A percentile compares a stretch with the other conserved stretches of the same genome.
Evolutionary conservation across 495 filamentous ascomycete genomes (phyloP).

Genomic region (Neurospora cerealis): DNA sequence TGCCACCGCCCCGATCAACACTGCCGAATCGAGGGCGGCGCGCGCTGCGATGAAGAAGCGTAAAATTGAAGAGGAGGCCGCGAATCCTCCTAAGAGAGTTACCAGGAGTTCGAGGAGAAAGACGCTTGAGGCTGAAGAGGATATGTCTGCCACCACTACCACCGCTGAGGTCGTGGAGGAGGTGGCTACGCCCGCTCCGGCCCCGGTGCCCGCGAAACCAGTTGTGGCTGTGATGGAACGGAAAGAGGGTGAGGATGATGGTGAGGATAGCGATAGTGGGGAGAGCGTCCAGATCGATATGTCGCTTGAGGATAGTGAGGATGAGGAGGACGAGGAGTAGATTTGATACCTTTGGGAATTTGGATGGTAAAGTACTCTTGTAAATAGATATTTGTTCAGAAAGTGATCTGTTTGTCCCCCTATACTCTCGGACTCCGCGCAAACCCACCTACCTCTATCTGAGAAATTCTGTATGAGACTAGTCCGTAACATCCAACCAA

Average conservation of each 20-base stretch:
- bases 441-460: neutral
- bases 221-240: neutral
- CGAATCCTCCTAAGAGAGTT: neutral
- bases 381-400: neutral
- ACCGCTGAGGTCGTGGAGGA: slow-evolving; percentile 35
- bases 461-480: neutral
- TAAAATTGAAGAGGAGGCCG: slow-evolving; percentile 11
- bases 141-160: neutral
- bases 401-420: neutral
- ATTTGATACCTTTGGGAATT: neutral
- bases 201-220: neutral
- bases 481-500: neutral
- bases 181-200: slow-evolving; percentile 15
- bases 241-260: slow-evolving; percentile 14
- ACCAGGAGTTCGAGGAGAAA: slow-evolving; percentile 15
- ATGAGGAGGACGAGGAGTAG: slow-evolving; percentile 14
- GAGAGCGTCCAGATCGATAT: slow-evolving; percentile 23
- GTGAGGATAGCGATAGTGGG: slow-evolving; percentile 15
- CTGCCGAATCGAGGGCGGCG: neutral
- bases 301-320: slow-evolving; percentile 16
- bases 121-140: slow-evolving; percentile 5
- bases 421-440: neutral
- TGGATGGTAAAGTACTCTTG: neutral
- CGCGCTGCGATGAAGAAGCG: slow-evolving; percentile 22
- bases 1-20: neutral